These are phyloP conservation scores for Lentinus brumalis DNA, from an alignment of 768 basidiomycete species.

Conservation along the genomic window DNA sequence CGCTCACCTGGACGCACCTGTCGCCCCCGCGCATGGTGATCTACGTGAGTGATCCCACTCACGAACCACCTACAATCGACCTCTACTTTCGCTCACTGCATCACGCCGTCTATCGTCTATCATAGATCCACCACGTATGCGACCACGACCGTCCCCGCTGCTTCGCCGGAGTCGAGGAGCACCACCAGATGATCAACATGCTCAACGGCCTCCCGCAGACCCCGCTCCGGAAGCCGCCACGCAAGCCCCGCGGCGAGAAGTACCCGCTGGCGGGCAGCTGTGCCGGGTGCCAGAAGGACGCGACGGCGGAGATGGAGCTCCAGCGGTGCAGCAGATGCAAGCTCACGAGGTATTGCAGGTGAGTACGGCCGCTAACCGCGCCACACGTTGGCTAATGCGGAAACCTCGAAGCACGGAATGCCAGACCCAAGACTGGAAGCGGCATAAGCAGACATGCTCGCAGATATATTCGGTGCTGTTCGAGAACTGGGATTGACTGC, in stretches of 20 bases:
- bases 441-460: slow-evolving; percentile 13
- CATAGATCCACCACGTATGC: slow-evolving; percentile 20
- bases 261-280: slow-evolving; percentile 22
- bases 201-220: not conserved
- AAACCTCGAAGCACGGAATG: slow-evolving; percentile 7
- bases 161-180: slow-evolving; percentile 1
- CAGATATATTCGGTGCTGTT: not conserved
- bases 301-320: not conserved
- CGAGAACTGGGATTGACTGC: not conserved
- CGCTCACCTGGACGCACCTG: not conserved
- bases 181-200: not conserved
- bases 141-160: slow-evolving; percentile 13
- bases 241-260: not conserved
- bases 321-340: slow-evolving; percentile 18
- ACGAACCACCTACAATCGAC: not conserved
- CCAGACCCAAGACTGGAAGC: slow-evolving; percentile 20
- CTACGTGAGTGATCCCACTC: not conserved
- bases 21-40: not conserved
- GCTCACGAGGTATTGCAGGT: slow-evolving; percentile 23
- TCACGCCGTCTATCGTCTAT: not conserved
- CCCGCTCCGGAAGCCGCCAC: not conserved
- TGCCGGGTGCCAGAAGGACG: slow-evolving; percentile 15
- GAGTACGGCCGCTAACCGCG: not conserved
- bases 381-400: not conserved
- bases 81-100: not conserved